Evolutionary conservation across 1,284 basidiomycete species (phyloP).

Genomic region (Schizophyllum amplum): DNA sequence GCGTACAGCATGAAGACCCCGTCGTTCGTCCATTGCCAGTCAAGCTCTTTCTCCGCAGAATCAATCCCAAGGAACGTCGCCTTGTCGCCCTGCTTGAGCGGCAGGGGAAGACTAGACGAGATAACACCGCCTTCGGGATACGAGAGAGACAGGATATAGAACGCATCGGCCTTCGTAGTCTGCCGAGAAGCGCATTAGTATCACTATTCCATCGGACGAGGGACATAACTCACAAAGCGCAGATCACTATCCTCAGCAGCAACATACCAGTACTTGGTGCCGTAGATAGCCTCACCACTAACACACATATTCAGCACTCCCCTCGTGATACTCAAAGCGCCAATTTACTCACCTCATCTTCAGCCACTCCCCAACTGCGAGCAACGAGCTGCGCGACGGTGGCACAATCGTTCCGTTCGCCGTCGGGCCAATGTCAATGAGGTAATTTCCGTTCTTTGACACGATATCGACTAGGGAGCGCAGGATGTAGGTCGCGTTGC

Average conservation of each 20-base stretch:
- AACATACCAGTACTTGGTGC: conserved; percentile 30
- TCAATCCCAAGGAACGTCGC: conserved; percentile 32
- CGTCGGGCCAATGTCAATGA: conserved; percentile 46
- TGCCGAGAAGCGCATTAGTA: no score
- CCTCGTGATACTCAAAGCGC: no score
- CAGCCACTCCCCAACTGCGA: conserved; percentile 43
- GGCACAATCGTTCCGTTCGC: conserved; percentile 44
- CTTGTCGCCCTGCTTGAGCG: conserved; percentile 35
- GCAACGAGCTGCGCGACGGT: conserved; percentile 37
- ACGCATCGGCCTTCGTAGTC: conserved; percentile 22
- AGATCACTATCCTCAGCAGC: conserved; percentile 26
- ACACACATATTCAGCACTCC: no score
- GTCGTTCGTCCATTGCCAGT: conserved; percentile 16
- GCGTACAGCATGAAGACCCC: conserved; percentile 26
- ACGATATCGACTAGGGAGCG: conserved; percentile 46
- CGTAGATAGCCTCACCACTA: background rate
- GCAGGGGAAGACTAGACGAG: conserved; percentile 34
- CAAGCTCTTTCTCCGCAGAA: conserved; percentile 8
- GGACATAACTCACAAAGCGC: conserved; percentile 7
- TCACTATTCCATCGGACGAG: no score
- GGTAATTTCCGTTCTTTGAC: conserved; percentile 48
- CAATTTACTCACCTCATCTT: conserved; percentile 37
- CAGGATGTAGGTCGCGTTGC: conserved; percentile 39
- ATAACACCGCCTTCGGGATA: conserved; percentile 26
- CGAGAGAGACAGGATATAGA: conserved; percentile 42